Percentiles rank a stretch among this genome's conserved stretches.
phyloP scores from a whole-genome alignment of 192 early-diverging fungal species.

The Backusella tarrabulga region DNA sequence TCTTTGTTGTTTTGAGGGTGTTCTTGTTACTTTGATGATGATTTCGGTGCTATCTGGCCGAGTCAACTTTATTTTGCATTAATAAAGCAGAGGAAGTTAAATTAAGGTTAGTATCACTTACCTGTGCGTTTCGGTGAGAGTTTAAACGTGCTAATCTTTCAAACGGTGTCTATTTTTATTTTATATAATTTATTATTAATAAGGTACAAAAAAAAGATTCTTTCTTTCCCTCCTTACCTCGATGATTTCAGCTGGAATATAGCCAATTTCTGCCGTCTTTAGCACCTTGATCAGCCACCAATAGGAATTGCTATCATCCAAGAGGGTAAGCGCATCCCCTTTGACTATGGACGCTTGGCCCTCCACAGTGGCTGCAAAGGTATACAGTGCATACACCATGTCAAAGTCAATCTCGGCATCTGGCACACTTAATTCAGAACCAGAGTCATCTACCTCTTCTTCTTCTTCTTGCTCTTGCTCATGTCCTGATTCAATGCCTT shows the following conservation, averaged over 20 bases:
- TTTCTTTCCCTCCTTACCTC: slow-evolving; percentile 45
- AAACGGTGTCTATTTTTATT: slow-evolving; percentile 58
- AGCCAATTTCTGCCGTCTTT: slow-evolving; percentile 72
- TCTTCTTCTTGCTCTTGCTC: slow-evolving; percentile 6
- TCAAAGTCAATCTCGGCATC: slow-evolving; percentile 70
- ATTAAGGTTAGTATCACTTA: slow-evolving; percentile 1
- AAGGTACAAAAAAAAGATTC: neutral
- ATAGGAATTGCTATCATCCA: slow-evolving; percentile 83
- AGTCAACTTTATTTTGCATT: slow-evolving; percentile 11
- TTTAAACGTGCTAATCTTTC: slow-evolving; percentile 80
- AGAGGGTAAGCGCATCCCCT: slow-evolving; percentile 69
- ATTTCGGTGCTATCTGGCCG: slow-evolving; percentile 11
- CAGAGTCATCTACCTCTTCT: slow-evolving; percentile 39
- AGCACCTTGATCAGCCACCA: slow-evolving; percentile 73
- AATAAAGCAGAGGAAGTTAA: neutral
- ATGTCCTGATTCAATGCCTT: slow-evolving; percentile 24
- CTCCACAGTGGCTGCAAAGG: slow-evolving; percentile 81
- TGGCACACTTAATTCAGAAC: slow-evolving; percentile 43
- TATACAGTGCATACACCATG: slow-evolving; percentile 83
- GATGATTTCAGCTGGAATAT: slow-evolving; percentile 87
- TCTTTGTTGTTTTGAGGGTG: slow-evolving; percentile 2
- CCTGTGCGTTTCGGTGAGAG: slow-evolving; percentile 65
- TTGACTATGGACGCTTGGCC: slow-evolving; percentile 80
- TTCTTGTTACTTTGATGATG: neutral
- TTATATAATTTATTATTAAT: neutral